Evolutionary conservation across 202 grass and related monocot species (phyloP).

Genomic region (Zoysia matrella): DNA sequence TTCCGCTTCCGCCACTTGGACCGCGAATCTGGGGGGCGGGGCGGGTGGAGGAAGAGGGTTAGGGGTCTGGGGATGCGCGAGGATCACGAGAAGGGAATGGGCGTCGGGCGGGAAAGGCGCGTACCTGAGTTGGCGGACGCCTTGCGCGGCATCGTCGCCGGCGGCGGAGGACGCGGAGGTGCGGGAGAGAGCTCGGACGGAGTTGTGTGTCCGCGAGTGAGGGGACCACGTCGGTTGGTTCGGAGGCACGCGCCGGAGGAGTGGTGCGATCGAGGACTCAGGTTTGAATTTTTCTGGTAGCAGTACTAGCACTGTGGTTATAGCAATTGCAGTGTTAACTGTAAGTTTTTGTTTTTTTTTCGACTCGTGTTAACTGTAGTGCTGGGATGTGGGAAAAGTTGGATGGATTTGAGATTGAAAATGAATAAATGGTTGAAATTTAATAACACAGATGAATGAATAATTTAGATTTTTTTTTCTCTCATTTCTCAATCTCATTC

Average conservation of each 20-base stretch:
- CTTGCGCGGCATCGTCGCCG: constrained; percentile 82
- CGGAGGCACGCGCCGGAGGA: constrained; percentile 52
- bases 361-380: no score
- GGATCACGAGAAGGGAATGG: constrained; percentile 21
- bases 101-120: neutral
- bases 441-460: no score
- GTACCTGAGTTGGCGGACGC: constrained; percentile 65
- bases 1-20: constrained; percentile 89
- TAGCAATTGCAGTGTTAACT: neutral
- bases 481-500: no score
- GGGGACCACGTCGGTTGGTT: constrained; percentile 43
- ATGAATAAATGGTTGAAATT: no score
- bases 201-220: constrained; percentile 45
- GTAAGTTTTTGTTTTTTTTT: no score
- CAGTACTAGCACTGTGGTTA: neutral
- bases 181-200: constrained; percentile 16
- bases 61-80: constrained; percentile 17
- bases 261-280: constrained; percentile 33
- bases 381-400: no score
- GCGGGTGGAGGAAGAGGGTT: neutral
- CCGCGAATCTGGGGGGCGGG: constrained; percentile 64
- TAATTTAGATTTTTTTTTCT: no score
- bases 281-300: constrained; percentile 18
- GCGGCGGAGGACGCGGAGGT: constrained; percentile 39
- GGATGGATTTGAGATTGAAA: no score